Evolutionary conservation across 2,329 filamentous ascomycete genomes (phyloP), one percentile per base, ranked within the genome.

Genomic region (Piedraia hortae): DNA sequence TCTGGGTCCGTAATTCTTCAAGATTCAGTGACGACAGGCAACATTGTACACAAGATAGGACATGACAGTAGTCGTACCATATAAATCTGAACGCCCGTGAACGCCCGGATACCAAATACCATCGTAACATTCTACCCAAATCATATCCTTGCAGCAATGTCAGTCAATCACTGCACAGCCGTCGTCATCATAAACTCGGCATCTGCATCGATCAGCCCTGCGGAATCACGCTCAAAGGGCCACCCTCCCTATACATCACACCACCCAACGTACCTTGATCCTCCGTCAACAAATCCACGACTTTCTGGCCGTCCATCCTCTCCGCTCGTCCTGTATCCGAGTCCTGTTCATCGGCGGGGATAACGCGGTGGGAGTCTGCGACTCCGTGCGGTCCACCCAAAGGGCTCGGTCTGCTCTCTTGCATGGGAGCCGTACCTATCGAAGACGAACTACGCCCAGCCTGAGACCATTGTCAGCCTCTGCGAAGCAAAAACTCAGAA

Each of bases 221-320:
- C n/a, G 10, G 14, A 17, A 17, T 3, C 16, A 12, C 4, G 8
- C 19, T 21, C 5, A 27, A 22, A 10, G 24, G 23, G 5, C 27
- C 27, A n/a, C 24, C 27, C 9, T 23, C 18, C 10, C 28, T 26
- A 14, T 28, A 28, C 24, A 30, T 12, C 28, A 28, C 26, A 15
- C 26, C 26, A 11, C 18, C 21, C 19, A 28, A 5, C 18, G 18
- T 19, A 8, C n/a, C 26, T 10, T 19, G 21, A 11, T 10, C 10
- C 21, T 12, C 22, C 5, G 12, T 37, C 7, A 44, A 30, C 16
- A 43, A 28, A 28, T 39, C 31, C 8, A 42, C 37, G 7, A 44
- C 41, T 3, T 34, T 39, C 22, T 41, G 36, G 5, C 41, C 41
- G 16, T 44, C 41, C 4, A 24, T 20, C n/a, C 30, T 29, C 11